Evolutionary conservation across 352 stramenopile species (phyloP).

Genomic region (Phytophthora constricta): DNA sequence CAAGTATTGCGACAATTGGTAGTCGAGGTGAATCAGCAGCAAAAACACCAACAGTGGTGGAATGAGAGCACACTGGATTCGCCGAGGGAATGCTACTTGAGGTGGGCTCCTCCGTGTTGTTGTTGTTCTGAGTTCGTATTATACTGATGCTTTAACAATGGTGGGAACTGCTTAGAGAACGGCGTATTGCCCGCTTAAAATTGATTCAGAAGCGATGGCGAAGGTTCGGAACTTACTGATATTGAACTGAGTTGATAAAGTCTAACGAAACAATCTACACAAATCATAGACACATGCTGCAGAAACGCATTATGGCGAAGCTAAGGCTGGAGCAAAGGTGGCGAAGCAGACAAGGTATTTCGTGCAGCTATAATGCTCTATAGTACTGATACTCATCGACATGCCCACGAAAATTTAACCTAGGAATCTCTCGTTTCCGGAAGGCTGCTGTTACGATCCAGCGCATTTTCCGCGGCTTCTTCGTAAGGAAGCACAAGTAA

Average conservation of each 20-base stretch:
- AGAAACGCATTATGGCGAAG: slow-evolving; percentile 20
- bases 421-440: slow-evolving; percentile 39
- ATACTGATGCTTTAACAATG: not conserved
- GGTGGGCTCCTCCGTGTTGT: slow-evolving; percentile 16
- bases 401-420: too few relatives aligned
- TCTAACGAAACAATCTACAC: too few relatives aligned
- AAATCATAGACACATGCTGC: slow-evolving; percentile 19
- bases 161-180: slow-evolving; percentile 7
- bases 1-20: slow-evolving; percentile 44
- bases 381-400: too few relatives aligned
- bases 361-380: not conserved
- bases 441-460: slow-evolving; percentile 48
- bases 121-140: too few relatives aligned
- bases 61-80: slow-evolving; percentile 3
- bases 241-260: too few relatives aligned
- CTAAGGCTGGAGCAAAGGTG: slow-evolving; percentile 40
- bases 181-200: slow-evolving; percentile 16
- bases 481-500: slow-evolving; percentile 36
- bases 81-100: slow-evolving; percentile 41
- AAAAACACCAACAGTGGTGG: not conserved
- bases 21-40: slow-evolving; percentile 6
- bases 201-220: slow-evolving; percentile 25
- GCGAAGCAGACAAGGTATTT: slow-evolving; percentile 33
- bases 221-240: slow-evolving; percentile 4
- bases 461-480: slow-evolving; percentile 50